phyloP scores from a whole-genome alignment of 2,329 filamentous ascomycete species.

The Aspergillus calidoustus region DNA sequence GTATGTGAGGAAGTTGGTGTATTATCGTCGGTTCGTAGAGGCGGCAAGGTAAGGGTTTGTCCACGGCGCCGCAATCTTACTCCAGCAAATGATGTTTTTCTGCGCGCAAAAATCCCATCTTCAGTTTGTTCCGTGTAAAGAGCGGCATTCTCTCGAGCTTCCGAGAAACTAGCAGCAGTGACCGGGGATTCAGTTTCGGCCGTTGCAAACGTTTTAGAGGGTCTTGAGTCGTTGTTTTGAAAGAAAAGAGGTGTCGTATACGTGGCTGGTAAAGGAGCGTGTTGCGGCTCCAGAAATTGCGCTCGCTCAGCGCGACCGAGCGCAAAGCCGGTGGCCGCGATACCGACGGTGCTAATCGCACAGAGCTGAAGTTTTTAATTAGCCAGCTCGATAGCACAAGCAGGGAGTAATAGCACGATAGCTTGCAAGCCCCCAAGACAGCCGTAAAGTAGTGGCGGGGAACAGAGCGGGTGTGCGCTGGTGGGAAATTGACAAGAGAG shows the following conservation, averaged over 20 bases:
- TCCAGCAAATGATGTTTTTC: constrained; percentile 34
- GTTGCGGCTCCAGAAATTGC: constrained; percentile 32
- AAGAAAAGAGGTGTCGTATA: constrained; percentile 21
- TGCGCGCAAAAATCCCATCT: constrained; percentile 27
- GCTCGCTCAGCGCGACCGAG: constrained; percentile 56
- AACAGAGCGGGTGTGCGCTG: background rate
- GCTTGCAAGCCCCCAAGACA: background rate
- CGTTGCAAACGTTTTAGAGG: constrained; percentile 24
- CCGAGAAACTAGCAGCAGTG: constrained; percentile 11
- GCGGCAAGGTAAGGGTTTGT: constrained; percentile 41
- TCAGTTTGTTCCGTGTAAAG: constrained; percentile 19
- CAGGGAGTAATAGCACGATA: background rate
- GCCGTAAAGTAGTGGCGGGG: background rate
- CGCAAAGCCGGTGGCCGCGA: constrained; percentile 63
- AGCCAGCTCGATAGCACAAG: constrained; percentile 2
- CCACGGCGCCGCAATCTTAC: constrained; percentile 41
- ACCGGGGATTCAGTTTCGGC: constrained; percentile 22
- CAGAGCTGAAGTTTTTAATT: constrained; percentile 54
- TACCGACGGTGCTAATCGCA: constrained; percentile 66
- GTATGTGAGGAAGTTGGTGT: constrained; percentile 29
- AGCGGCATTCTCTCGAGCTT: constrained; percentile 22
- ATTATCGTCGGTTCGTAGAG: constrained; percentile 34
- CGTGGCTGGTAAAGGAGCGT: constrained; percentile 21
- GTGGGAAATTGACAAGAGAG: constrained; percentile 4
- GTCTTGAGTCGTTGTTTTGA: constrained; percentile 23